Conservation (phyloP, 208 protist species). For the Angomonas ambiguus region DNA sequence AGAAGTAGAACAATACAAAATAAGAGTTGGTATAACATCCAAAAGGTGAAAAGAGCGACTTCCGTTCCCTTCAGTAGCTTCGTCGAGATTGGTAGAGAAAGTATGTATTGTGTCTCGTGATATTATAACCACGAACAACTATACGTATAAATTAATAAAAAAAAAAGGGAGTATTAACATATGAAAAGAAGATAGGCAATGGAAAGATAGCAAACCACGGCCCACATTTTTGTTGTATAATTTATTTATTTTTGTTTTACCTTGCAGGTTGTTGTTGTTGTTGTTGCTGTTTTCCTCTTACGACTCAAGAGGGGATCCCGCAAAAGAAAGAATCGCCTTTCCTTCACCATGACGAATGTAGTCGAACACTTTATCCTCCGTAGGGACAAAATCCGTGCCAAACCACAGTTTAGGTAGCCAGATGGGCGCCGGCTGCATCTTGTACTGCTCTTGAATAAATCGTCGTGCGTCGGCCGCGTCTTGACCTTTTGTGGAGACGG, state of each 20-base stretch:
- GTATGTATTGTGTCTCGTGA: too few relatives aligned
- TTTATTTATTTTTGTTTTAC: too few relatives aligned
- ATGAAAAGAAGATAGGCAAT: not conserved
- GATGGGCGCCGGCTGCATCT: not conserved
- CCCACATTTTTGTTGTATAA: too few relatives aligned
- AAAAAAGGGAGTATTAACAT: not conserved
- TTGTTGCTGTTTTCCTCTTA: too few relatives aligned
- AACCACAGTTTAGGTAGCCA: not conserved
- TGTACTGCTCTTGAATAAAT: not conserved
- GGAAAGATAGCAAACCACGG: not conserved
- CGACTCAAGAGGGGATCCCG: not conserved
- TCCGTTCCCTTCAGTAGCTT: too few relatives aligned
- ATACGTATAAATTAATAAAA: too few relatives aligned
- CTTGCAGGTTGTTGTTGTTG: too few relatives aligned
- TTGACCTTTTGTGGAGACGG: not conserved
- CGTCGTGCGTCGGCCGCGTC: not conserved
- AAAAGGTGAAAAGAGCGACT: too few relatives aligned
- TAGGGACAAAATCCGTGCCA: not conserved
- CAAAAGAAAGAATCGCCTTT: not conserved
- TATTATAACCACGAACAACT: too few relatives aligned
- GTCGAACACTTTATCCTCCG: not conserved
- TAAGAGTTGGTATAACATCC: not conserved
- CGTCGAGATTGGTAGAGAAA: too few relatives aligned
- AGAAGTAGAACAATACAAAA: not conserved
- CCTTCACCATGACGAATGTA: not conserved